Percentiles rank a stretch among this genome's conserved stretches.
Conservation (phyloP, 108 stramenopile species). For the Skeletonema costatum region DNA sequence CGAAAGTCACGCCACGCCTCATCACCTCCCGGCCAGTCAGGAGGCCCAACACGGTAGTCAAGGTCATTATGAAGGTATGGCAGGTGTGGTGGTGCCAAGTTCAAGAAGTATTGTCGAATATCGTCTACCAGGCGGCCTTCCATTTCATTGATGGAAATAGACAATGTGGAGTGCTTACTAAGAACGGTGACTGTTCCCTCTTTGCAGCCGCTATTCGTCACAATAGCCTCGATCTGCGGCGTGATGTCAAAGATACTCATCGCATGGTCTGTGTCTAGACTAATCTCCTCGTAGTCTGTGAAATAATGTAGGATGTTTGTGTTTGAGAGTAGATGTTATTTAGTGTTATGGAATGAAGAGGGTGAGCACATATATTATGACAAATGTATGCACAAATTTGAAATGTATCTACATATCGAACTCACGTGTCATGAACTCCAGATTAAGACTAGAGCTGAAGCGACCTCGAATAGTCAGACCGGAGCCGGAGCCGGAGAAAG, state of each 20-base stretch:
- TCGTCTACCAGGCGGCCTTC: conserved; percentile 30
- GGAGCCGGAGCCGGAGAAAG: neutral
- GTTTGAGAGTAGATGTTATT: too few relatives aligned
- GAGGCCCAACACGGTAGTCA: conserved; percentile 33
- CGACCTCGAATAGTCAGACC: neutral
- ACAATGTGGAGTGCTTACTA: conserved; percentile 17
- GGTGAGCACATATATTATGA: too few relatives aligned
- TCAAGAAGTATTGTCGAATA: conserved; percentile 23
- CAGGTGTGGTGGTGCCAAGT: conserved; percentile 15
- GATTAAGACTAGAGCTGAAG: neutral
- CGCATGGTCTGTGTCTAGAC: conserved; percentile 8
- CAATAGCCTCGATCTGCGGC: neutral
- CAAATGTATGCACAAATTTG: too few relatives aligned
- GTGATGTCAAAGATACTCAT: conserved; percentile 21
- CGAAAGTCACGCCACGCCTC: conserved; percentile 55
- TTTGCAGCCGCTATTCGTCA: neutral
- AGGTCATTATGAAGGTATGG: conserved; percentile 43
- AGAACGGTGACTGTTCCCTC: conserved; percentile 27
- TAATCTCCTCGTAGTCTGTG: conserved; percentile 6
- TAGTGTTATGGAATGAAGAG: too few relatives aligned
- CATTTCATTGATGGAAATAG: conserved; percentile 26
- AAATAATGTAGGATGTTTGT: too few relatives aligned
- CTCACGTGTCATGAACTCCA: conserved; percentile 13
- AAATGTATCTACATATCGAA: too few relatives aligned
- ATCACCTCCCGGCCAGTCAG: conserved; percentile 43